phyloP scores from a whole-genome alignment of 495 filamentous ascomycete species.

The Penicillium taxi region DNA sequence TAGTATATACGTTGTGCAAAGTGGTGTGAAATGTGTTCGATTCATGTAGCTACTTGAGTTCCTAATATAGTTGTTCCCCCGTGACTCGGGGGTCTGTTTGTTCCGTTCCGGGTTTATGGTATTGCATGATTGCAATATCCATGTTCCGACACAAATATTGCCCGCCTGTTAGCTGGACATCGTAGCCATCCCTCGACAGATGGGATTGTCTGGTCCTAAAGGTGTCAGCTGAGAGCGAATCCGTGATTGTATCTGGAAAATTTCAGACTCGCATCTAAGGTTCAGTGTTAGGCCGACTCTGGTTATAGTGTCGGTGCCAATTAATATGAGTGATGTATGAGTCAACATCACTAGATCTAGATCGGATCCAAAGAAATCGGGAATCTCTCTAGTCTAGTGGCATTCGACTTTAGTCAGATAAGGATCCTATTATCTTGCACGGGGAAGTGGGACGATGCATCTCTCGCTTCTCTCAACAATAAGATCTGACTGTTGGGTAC shows the following conservation, averaged over 20 bases:
- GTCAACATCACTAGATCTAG: neutral
- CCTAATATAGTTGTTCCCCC: too few relatives aligned
- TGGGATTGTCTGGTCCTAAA: neutral
- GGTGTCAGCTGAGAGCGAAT: neutral
- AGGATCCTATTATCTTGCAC: too few relatives aligned
- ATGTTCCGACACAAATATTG: too few relatives aligned
- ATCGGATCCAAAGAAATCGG: neutral
- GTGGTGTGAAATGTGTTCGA: too few relatives aligned
- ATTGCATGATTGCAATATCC: too few relatives aligned
- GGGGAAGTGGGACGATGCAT: too few relatives aligned
- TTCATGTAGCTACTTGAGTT: too few relatives aligned
- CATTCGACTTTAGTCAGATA: slow-evolving; percentile 6
- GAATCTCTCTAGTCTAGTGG: slow-evolving; percentile 1
- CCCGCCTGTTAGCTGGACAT: neutral
- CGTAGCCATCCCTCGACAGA: neutral
- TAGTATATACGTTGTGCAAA: too few relatives aligned
- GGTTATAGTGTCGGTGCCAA: slow-evolving; percentile 1
- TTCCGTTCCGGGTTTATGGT: too few relatives aligned
- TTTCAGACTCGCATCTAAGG: slow-evolving; percentile 1
- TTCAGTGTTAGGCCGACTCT: neutral
- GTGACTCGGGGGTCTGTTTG: too few relatives aligned
- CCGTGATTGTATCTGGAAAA: neutral
- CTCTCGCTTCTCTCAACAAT: too few relatives aligned
- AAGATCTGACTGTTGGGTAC: too few relatives aligned
- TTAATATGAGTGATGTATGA: slow-evolving; percentile 1